A percentile compares a stretch with the other conserved stretches of the same genome.
Evolutionary conservation across 345 rosid genomes (phyloP).

Genomic region (Aquilaria malaccensis): DNA sequence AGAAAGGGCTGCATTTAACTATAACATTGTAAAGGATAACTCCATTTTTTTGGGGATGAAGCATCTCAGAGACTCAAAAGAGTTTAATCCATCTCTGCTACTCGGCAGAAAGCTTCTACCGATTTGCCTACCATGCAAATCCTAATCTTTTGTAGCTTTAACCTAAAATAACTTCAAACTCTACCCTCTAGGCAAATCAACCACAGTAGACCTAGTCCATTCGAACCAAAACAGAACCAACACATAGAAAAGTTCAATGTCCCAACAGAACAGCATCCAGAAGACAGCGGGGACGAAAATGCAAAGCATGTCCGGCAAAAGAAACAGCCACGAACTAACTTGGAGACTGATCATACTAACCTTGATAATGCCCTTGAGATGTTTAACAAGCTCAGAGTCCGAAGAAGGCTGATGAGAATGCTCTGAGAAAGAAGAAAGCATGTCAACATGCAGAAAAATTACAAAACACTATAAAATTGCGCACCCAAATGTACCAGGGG

Average conservation of each 20-base stretch:
- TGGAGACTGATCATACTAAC: slow-evolving; percentile 18
- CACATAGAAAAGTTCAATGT: neutral
- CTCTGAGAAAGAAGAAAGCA: slow-evolving; percentile 25
- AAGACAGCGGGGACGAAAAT: neutral
- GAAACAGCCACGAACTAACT: neutral
- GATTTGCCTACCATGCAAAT: too few species aligned
- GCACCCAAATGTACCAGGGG: slow-evolving; percentile 29
- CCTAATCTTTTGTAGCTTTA: too few species aligned
- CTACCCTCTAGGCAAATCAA: too few species aligned
- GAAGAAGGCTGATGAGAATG: slow-evolving; percentile 53
- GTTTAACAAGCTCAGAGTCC: slow-evolving; percentile 82
- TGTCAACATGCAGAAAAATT: neutral
- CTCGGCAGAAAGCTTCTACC: too few species aligned
- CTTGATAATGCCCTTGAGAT: slow-evolving; percentile 88
- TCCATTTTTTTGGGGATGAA: too few species aligned
- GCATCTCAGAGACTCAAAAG: too few species aligned
- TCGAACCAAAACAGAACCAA: too few species aligned
- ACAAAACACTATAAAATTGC: neutral
- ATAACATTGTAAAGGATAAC: too few species aligned
- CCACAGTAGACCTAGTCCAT: too few species aligned
- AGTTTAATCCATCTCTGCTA: too few species aligned
- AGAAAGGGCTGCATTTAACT: too few species aligned
- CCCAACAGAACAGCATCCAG: neutral
- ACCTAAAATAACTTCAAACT: too few species aligned
- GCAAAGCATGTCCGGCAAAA: neutral